Evolutionary conservation across 2,329 filamentous ascomycete species (phyloP).

Genomic region (Epichloe elymi): DNA sequence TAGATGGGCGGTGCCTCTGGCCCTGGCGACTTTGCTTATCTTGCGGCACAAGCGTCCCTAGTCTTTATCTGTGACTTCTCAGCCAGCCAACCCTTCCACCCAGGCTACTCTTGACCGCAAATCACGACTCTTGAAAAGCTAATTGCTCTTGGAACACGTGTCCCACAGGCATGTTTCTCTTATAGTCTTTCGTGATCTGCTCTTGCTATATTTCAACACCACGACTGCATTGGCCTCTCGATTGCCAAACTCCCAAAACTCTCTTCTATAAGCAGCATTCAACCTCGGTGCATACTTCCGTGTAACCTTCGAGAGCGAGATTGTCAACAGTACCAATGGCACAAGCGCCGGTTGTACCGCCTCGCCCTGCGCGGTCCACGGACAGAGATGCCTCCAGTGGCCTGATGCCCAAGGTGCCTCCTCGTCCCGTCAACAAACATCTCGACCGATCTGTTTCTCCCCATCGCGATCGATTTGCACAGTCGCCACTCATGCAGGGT

Average conservation of each 20-base stretch:
- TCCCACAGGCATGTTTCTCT: neutral
- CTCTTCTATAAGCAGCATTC: neutral
- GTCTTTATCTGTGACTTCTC: constrained; percentile 4
- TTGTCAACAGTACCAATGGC: constrained; percentile 41
- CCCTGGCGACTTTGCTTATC: constrained; percentile 5
- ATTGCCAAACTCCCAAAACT: neutral
- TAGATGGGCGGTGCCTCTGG: neutral
- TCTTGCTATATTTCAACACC: neutral
- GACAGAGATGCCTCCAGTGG: constrained; percentile 28
- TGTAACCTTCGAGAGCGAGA: constrained; percentile 1
- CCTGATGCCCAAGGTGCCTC: constrained; percentile 57
- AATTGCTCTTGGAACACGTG: neutral
- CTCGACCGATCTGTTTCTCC: constrained; percentile 67
- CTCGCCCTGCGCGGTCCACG: constrained; percentile 39
- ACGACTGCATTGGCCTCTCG: neutral
- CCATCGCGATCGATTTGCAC: constrained; percentile 64
- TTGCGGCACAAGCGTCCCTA: neutral
- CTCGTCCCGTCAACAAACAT: constrained; percentile 59
- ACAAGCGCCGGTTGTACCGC: constrained; percentile 39
- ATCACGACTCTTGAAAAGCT: neutral
- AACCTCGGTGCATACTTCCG: neutral
- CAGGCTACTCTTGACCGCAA: neutral
- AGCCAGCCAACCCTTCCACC: neutral
- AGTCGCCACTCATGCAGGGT: constrained; percentile 71
- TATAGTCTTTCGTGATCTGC: neutral